Percentiles rank a stretch among this genome's conserved stretches.
Conservation (phyloP, 768 basidiomycete species). For the Kwoniella sp. region DNA sequence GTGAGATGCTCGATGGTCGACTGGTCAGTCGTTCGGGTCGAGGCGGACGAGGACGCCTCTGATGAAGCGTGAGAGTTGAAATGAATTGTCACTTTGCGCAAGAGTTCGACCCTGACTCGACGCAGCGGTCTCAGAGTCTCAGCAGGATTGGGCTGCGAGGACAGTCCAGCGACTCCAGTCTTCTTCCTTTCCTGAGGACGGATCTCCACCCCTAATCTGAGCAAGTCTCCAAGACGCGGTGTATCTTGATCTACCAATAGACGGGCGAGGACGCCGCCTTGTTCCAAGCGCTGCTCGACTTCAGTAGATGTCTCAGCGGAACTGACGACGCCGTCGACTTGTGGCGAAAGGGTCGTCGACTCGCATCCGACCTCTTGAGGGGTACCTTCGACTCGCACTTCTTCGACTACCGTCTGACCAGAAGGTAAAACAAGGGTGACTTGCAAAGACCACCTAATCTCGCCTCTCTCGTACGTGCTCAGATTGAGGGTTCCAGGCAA, state of each 20-base stretch:
- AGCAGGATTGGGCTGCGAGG: constrained; percentile 33
- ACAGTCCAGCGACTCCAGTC: constrained; percentile 32
- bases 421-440: constrained; percentile 31
- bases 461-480: constrained; percentile 34
- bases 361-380: constrained; percentile 32
- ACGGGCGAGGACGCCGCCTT: constrained; percentile 35
- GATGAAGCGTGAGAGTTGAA: constrained; percentile 1
- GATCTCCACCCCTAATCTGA: constrained; percentile 51
- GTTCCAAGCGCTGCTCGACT: constrained; percentile 36
- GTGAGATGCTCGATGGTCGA: constrained; percentile 53
- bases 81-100: constrained; percentile 33
- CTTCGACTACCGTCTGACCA: constrained; percentile 25
- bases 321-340: background rate
- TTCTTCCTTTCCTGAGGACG: constrained; percentile 33
- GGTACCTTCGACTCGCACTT: constrained; percentile 38
- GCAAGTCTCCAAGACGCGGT: constrained; percentile 38
- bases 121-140: constrained; percentile 42
- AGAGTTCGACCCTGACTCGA: constrained; percentile 51
- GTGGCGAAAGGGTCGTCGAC: background rate
- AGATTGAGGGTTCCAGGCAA: constrained; percentile 52
- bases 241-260: constrained; percentile 36
- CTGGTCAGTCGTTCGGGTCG: constrained; percentile 1
- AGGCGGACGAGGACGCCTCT: constrained; percentile 11
- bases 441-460: constrained; percentile 39
- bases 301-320: constrained; percentile 15